Conservation (phyloP, 495 filamentous ascomycete species). For the Aspergillus olivimuriae region DNA sequence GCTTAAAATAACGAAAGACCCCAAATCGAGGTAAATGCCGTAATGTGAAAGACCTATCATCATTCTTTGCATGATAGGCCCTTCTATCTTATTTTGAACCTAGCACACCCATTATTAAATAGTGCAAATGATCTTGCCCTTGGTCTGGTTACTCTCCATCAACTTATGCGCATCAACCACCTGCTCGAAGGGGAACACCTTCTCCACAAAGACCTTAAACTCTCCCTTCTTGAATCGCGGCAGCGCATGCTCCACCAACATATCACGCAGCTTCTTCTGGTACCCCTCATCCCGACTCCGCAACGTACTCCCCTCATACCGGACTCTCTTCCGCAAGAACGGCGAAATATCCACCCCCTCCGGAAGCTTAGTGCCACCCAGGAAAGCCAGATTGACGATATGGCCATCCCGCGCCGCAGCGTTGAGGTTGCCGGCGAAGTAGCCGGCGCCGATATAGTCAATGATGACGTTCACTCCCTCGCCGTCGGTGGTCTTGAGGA, state of each 20-base stretch:
- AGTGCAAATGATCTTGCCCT: conserved; percentile 52
- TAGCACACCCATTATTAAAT: too few relatives aligned
- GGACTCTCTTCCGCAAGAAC: conserved; percentile 67
- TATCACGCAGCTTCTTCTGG: conserved; percentile 69
- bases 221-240: conserved; percentile 53
- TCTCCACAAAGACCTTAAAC: conserved; percentile 72
- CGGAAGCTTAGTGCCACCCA: conserved; percentile 62
- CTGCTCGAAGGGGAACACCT: conserved; percentile 69
- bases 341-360: conserved; percentile 59
- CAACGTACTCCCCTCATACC: conserved; percentile 76
- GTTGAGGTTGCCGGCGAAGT: conserved; percentile 74
- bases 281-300: conserved; percentile 74
- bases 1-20: too few relatives aligned
- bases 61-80: too few relatives aligned
- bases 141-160: conserved; percentile 76
- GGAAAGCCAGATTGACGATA: conserved; percentile 63
- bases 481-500: conserved; percentile 59
- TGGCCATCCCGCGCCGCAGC: conserved; percentile 67
- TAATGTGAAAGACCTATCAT: too few relatives aligned
- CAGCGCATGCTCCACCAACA: conserved; percentile 63
- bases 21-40: too few relatives aligned
- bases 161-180: conserved; percentile 73
- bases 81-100: too few relatives aligned
- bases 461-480: conserved; percentile 74
- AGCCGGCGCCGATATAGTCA: conserved; percentile 72